Percentiles rank a stretch among this genome's conserved stretches.
phyloP scores from a whole-genome alignment of 345 rosid genomes.

The Zanthoxylum bungeanum region DNA sequence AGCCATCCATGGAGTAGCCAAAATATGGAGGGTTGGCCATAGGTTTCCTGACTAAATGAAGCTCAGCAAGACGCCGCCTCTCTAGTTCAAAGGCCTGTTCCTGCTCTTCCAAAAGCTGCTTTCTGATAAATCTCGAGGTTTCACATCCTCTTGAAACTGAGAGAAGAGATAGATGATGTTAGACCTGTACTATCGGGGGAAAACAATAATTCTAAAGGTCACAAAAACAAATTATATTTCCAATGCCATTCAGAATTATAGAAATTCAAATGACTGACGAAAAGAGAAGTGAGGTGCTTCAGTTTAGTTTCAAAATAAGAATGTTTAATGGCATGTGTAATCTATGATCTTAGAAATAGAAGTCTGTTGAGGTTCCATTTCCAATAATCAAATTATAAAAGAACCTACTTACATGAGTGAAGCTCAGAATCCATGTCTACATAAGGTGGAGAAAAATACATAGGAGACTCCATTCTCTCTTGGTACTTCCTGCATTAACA shows the following conservation, averaged over 20 bases:
- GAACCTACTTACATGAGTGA: slow-evolving; percentile 41
- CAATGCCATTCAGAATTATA: neutral
- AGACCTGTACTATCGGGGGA: no score
- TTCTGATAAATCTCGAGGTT: slow-evolving; percentile 36
- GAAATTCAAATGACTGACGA: neutral
- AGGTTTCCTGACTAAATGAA: slow-evolving; percentile 31
- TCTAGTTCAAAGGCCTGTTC: slow-evolving; percentile 39
- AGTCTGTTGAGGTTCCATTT: neutral
- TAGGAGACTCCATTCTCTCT: slow-evolving; percentile 37
- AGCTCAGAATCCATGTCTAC: slow-evolving; percentile 45
- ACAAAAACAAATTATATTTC: neutral
- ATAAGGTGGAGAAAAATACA: slow-evolving; percentile 34
- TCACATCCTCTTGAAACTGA: slow-evolving; percentile 50
- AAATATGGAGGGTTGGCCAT: slow-evolving; percentile 25
- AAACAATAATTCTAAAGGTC: neutral
- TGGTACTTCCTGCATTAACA: slow-evolving; percentile 41
- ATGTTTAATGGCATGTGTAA: neutral
- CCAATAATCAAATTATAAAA: neutral
- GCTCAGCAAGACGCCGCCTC: slow-evolving; percentile 37
- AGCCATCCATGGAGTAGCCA: slow-evolving; percentile 30
- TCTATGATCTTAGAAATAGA: no score
- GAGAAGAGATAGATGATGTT: neutral
- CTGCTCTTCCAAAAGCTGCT: slow-evolving; percentile 45
- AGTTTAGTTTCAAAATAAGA: neutral
- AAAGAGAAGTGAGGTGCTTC: neutral